phyloP scores from a whole-genome alignment of 192 early-diverging fungal species.

The Borealophlyctis nickersoniae region DNA sequence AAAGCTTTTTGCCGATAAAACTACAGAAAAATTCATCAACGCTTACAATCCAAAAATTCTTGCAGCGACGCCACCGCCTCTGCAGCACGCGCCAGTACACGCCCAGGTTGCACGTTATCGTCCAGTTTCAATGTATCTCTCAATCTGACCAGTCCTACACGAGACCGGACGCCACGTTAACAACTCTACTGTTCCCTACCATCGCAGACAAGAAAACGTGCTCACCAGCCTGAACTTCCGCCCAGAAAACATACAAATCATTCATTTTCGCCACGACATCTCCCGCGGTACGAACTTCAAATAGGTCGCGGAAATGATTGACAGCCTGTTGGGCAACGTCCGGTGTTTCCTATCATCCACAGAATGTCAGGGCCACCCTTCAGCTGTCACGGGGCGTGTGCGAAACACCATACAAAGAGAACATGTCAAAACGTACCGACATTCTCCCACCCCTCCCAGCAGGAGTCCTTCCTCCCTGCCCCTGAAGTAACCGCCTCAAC shows the following conservation, averaged over 20 bases:
- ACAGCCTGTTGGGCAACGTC: conserved; percentile 11
- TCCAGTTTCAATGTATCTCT: conserved; percentile 14
- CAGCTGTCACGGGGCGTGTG: not conserved
- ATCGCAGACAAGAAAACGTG: not conserved
- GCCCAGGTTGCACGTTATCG: not conserved
- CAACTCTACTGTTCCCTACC: not conserved
- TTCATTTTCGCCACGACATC: conserved; percentile 36
- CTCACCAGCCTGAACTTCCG: conserved; percentile 38
- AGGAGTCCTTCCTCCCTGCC: not conserved
- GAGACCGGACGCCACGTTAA: not conserved
- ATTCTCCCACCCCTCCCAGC: not conserved
- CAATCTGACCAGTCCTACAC: conserved; percentile 16
- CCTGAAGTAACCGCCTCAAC: conserved; percentile 8
- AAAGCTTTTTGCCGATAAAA: not conserved
- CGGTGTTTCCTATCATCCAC: conserved; percentile 8
- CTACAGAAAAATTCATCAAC: too few species aligned
- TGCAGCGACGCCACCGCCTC: conserved; percentile 7
- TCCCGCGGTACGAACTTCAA: conserved; percentile 30
- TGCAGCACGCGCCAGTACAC: conserved; percentile 11
- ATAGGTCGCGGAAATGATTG: conserved; percentile 41
- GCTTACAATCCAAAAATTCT: conserved; percentile 6
- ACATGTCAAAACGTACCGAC: not conserved
- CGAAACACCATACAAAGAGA: conserved; percentile 1
- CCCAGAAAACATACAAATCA: conserved; percentile 41
- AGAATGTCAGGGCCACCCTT: too few species aligned